phyloP scores from a whole-genome alignment of 2,329 filamentous ascomycete genomes.

The Monosporascus sp. region DNA sequence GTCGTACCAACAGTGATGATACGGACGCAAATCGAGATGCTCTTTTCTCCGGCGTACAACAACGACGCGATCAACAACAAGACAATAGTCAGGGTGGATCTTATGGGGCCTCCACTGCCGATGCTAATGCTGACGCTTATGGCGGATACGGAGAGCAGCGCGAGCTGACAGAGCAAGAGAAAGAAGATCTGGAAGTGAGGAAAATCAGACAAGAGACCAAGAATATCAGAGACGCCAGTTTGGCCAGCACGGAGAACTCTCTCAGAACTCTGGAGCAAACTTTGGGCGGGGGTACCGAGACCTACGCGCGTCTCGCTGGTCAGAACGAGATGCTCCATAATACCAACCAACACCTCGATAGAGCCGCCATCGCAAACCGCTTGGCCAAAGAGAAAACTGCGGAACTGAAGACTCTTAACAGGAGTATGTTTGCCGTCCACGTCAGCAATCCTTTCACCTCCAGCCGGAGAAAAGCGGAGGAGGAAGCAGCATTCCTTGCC shows the following conservation, averaged over 20 bases:
- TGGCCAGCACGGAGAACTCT: conserved; percentile 60
- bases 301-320: conserved; percentile 66
- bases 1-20: conserved; percentile 37
- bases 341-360: conserved; percentile 76
- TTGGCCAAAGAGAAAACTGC: conserved; percentile 74
- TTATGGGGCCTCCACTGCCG: conserved; percentile 11
- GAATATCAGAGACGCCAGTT: conserved; percentile 72
- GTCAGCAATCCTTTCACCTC: conserved; percentile 75
- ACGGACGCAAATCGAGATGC: conserved; percentile 55
- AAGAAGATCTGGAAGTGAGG: conserved; percentile 68
- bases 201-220: conserved; percentile 70
- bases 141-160: conserved; percentile 63
- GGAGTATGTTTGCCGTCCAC: conserved; percentile 86
- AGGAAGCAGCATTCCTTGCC: conserved; percentile 65
- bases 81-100: conserved; percentile 4
- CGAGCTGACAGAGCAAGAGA: conserved; percentile 75
- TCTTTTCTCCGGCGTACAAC: conserved; percentile 45
- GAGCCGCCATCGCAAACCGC: conserved; percentile 70
- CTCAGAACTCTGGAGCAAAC: conserved; percentile 63
- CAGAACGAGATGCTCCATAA: conserved; percentile 81
- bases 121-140: conserved; percentile 25
- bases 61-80: conserved; percentile 21
- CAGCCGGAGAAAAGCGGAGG: conserved; percentile 56
- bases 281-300: conserved; percentile 66
- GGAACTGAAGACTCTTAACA: conserved; percentile 80